Base-by-base conservation (phyloP, 1,284 basidiomycete genomes). In the Paramarasmius palmivorus region DNA sequence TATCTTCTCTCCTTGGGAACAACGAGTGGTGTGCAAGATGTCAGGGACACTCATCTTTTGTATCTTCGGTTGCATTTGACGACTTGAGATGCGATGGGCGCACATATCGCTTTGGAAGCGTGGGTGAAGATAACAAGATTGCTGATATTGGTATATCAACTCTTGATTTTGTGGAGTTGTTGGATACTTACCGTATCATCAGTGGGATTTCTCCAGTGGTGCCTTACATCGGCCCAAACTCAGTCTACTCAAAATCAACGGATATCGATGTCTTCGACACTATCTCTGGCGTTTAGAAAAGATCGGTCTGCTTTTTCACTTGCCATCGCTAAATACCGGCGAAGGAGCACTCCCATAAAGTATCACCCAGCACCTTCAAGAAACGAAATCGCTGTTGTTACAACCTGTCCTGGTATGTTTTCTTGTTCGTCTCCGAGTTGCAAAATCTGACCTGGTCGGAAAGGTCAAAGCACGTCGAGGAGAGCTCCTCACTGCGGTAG, bases 41-140 rank as follows among this genome's bases (percentile, higher is more conserved):
- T 73, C 95, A 98, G 70, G 97, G 96, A 0, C 96, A 99, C 67
- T 90, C 93, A 0, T 95, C 93, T 1, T 98, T 97, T 65, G 92
- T 99, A 4, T 90, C 92, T 0, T 79, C 84, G 2, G 79, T 98
- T 8, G 89, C 91, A 0, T 99, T 98, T 67, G 97, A 99, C 70
- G 86, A 91, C 12, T 77, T 86, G 49, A 82, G 89, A 20, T 91
- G 90, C 61, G 92, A 95, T 61, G 90, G 89, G 22, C 80, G 93
- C 40, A 92, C 90, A 35, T 95, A 95, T 66, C 82, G 93, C 9
- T 96, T 98, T 63, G 93, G 90, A 1, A 93, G 90, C 61, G 92
- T 96, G 1, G 95, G 93, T 25, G 94, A 97, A 68, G 95, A 98
- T 65, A 95, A 95, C 67, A 95, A 95, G 67, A n/a, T n/a, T n/a